Evolutionary conservation across 1,284 basidiomycete genomes (phyloP), one percentile per base, ranked within the genome.

Genomic region (Sanghuangporus sanghuang): DNA sequence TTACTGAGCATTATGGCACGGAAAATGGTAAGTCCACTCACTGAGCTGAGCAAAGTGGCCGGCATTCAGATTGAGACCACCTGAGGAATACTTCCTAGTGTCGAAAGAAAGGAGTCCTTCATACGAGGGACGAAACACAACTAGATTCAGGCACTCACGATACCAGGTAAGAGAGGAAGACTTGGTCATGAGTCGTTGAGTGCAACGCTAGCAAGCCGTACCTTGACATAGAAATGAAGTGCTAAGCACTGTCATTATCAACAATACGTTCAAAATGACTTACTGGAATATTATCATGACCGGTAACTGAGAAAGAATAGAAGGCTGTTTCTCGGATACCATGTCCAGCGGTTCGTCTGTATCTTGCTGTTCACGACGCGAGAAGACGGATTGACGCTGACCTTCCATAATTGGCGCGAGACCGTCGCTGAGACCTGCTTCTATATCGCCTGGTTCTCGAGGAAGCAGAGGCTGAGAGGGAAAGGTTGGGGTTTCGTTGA

Each of bases 11-110:
- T 39, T 44, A 32, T 57, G 61, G 53, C 59, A 27, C 14, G 38
- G 66, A 48, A 63, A 46, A 12, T 54, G 49, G 32, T 35, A 27
- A 21, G 21, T 7, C 40, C 61, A 78, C 81, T 59, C 67, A 91
- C 89, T 91, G 8, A 92, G 79, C 72, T 91, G 89, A n/a, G 90
- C 89, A 73, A 91, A 93, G 74, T 92, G 84, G 1, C 85, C 87
- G 1, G 90, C 87, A 70, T 86, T 89, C 58, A 93, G 74, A 69
- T 89, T 90, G 66, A 93, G 74, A 2, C 90, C 90, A 52, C 90
- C 91, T 16, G 82, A 78, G 40, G 81, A 76, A 70, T 87, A 90
- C 71, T 88, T 83, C 35, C 90, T 92, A 7, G 46, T 16, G 23
- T 46, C 64, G 42, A 32, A 27, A 67, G 32, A 36, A 7, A 16